Evolutionary conservation across 176 grass and related monocot species (phyloP), one percentile per base, ranked within the genome.

Genomic region (Chrysopogon serrulatus): DNA sequence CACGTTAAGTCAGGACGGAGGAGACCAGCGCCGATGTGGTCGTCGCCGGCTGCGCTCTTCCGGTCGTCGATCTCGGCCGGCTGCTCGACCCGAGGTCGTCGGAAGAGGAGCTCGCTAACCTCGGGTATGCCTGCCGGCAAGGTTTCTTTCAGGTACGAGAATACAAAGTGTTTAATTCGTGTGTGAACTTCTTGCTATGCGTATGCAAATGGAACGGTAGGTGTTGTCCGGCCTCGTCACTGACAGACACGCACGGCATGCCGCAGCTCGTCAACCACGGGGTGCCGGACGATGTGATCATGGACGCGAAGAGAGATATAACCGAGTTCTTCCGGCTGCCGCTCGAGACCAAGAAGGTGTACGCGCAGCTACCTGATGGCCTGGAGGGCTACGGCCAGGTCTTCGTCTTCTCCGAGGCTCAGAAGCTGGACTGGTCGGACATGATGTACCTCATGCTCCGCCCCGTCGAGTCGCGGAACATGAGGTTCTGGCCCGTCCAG

Each of bases 131-230:
- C 23, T 94, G 92, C 11, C 82, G 80, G 39, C 74, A 88, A 88
- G 92, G 88, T 14, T 94, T 88, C 80, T 94, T 94, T 62, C 92
- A 93, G 91, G 91, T 93, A 77, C 80, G 27, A 15, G 5, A 32
- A 44, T 1, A 43, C 2, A 10, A 7, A 5, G 6, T 5, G 30
- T 54, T 33, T n/a, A n/a, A n/a, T n/a, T 33, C 21, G 11, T 35
- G 4, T 32, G 21, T 36, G 19, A 37, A 40, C 15, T 27, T 77
- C 23, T 56, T 59, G n/a, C 7, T 8, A 41, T 26, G 33, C 21
- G n/a, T n/a, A n/a, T n/a, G n/a, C n/a, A n/a, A n/a, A n/a, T n/a
- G n/a, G 2, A 69, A 24, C 4, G 2, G 18, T 8, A 37, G 14
- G 23, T 57, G 18, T 36, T 31, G 33, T 59, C 40, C 26, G n/a